Base-by-base conservation (phyloP, 129 eudicot genomes). In the Flaveria robusta region DNA sequence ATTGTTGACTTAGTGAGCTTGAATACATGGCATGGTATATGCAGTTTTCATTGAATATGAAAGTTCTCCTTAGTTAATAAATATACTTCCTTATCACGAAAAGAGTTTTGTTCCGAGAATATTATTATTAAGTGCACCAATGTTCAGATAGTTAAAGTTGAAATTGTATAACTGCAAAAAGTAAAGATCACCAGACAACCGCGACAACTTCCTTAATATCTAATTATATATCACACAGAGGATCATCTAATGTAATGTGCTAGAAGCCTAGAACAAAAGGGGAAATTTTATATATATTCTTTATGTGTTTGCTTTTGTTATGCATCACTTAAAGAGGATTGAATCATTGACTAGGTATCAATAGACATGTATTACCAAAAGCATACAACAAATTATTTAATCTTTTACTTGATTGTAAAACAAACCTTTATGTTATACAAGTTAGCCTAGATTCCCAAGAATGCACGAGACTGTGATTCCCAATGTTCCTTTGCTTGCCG, bases 401-500 rank as follows among this genome's bases (percentile, higher is more conserved):
- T 34, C 69, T 14, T 52, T 68, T 54, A 42, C 69, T 68, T 68
- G 47, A 68, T 68, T 16, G 58, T 68, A 55, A 68, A 77, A 77
- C 74, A 68, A 77, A 77, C 74, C 56, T 67, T 45, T 37, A 52
- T 68, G 59, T 54, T 68, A 41, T 41, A 77, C 81, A 68, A 52
- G 59, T 22, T 31, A 23, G 34, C 59, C 81, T 72, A 91, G 54
- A 88, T 76, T 19, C 98, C 98, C 74, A 81, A 69, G 75, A 91
- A 86, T 27, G 85, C 82, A 45, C 88, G 86, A 72, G 87, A 82
- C 68, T 87, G 97, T 24, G 84, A 82, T 55, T 91, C 96, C 97
- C 98, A 91, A 66, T 94, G 92, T 77, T 91, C 90, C 86, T 91
- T 94, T 18, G 96, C 75, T 79, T 83, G 97, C 69, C 62, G 77